phyloP scores from a whole-genome alignment of 495 filamentous ascomycete genomes.

The Talaromyces nanjingensis region DNA sequence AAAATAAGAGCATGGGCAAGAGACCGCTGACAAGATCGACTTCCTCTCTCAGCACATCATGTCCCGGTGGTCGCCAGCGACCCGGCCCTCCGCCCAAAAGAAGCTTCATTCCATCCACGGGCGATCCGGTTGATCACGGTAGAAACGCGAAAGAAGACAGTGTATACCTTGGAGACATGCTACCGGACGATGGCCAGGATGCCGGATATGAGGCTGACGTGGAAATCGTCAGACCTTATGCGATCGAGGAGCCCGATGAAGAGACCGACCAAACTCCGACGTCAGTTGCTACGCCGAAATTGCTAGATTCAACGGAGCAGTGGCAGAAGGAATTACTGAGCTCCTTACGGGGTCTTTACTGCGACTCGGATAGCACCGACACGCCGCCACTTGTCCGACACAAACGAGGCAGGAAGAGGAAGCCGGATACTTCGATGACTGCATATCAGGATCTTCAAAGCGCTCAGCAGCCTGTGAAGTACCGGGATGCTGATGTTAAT shows the following conservation, averaged over 20 bases:
- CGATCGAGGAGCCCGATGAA: conserved; percentile 38
- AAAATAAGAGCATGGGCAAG: conserved; percentile 6
- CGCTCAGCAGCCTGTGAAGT: background rate
- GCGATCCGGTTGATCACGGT: background rate
- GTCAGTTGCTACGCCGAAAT: conserved; percentile 10
- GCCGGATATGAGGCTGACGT: conserved; percentile 8
- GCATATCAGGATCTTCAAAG: background rate
- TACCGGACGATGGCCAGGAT: background rate
- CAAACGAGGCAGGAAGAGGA: conserved; percentile 34
- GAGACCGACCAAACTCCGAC: conserved; percentile 14
- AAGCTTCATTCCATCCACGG: background rate
- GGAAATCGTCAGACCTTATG: conserved; percentile 31
- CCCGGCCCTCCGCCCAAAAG: conserved; percentile 7
- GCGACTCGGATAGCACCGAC: conserved; percentile 16
- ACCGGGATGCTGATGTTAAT: background rate
- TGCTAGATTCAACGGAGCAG: background rate
- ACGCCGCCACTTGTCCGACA: background rate
- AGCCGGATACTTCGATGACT: conserved; percentile 13
- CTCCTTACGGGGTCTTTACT: conserved; percentile 25
- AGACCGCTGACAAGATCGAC: background rate
- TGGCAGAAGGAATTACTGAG: conserved; percentile 31
- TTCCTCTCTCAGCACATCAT: background rate
- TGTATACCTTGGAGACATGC: background rate
- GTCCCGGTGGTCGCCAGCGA: background rate
- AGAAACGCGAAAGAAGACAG: background rate